Evolutionary conservation across 441 rosid species (phyloP), one percentile per base, ranked within the genome.

Genomic region (Adansonia gregorii): DNA sequence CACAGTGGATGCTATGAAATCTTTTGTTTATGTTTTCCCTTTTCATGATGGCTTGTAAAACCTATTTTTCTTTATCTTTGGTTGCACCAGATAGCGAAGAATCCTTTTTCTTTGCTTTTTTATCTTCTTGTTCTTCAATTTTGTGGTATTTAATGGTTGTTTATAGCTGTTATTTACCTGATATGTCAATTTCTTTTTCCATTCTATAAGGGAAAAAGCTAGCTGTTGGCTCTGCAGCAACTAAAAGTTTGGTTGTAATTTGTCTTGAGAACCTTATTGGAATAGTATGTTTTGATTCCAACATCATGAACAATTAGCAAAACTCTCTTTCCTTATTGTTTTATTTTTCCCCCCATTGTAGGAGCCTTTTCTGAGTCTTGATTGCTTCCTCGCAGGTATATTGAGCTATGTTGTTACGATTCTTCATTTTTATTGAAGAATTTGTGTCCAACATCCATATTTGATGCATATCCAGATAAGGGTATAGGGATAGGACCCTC

Each of bases 351-450:
- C 31, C 75, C 24, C 17, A 19, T 79, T 76, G 49, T 75, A 95
- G 99, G 97, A 91, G 70, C 92, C 94, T 20, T 95, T 91, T 77
- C 83, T 87, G 79, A 88, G 94, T 82, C 92, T 95, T 8, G 99
- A 95, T 87, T 93, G 98, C 89, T 95, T 95, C 88, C 96, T 95
- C 52, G 99, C 99, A 83, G 99, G 98, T 95, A 82, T 35, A 64
- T 66, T 4, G 20, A 76, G 35, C 35, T 27, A 27, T 27, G 35
- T 27, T 27, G 35, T 3, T 27, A 27, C 35, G 35, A 27, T 27
- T 27, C 35, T 27, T 27, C 35, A 27, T 27, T 27, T 27, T 27
- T 27, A 27, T 1, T 27, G 35, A 27, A 27, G 35, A 1, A 27
- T 27, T 27, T 27, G 35, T 27, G 35, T 27, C 35, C 35, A 27